Evolutionary conservation across 1,284 basidiomycete genomes (phyloP), one percentile per base, ranked within the genome.

Genomic region (Fomitopsis pinicola): DNA sequence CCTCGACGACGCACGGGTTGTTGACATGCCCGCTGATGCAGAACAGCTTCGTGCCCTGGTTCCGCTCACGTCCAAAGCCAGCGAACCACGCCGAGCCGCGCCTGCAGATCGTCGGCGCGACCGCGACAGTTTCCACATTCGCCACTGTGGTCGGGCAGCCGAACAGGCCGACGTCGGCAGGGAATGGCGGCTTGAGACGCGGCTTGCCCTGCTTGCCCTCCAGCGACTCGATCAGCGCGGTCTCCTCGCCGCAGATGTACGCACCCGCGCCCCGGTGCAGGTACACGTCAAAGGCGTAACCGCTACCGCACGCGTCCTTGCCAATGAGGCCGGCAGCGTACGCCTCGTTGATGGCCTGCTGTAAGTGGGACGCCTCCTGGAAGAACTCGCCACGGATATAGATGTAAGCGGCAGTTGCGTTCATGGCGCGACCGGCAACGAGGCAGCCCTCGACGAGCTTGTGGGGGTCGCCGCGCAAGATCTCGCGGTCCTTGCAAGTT

Each of bases 141-240:
- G 97, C 96, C 54, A 99, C 97, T 9, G 97, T 98, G 2, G 94
- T 93, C 0, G 96, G 96, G 77, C 95, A 98, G 9, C 96, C 96
- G 72, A 98, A 99, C 48, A 98, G 81, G 62, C 96, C 96, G 55
- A 98, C 96, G 68, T 98, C 96, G 64, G 97, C 97, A 15, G 97
- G 97, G 88, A 98, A 99, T 50, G 97, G 97, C n/a, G 97, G 97
- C 83, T 99, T 99, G 70, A 99, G 82, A 66, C 97, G 86, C 3
- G 97, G 97, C 77, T 98, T 98, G 50, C 97, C 97, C 78, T 98
- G 97, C 78, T 98, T 99, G 45, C 97, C 91, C 79, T 99, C 97
- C 62, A 99, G 77, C 66, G 90, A 94, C 81, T 99, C 96, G 73
- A 99, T 98, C 36, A 98, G 82, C 1, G 97, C 97, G 0, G 97